Evolutionary conservation across 2,329 filamentous ascomycete genomes (phyloP), one percentile per base, ranked within the genome.

Genomic region (Penicillium palitans): DNA sequence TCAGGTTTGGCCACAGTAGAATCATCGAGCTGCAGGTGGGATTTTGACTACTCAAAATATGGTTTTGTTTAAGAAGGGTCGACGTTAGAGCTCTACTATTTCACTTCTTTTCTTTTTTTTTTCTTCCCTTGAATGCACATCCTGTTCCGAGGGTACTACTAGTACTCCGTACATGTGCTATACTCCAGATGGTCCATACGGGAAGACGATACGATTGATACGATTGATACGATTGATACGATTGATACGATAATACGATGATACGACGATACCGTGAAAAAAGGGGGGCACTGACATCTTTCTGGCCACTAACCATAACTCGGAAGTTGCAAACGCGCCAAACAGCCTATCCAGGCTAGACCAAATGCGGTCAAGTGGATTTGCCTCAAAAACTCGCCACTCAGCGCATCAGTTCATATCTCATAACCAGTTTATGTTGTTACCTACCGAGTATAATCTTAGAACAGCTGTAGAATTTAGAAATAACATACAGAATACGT

Each of bases 1-100:
- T 54, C 54, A 52, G 27, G 31, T 52, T 52, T 57, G 55, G 56
- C 56, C 56, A 58, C 56, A 46, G 56, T 55, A 45, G 55, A 57
- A 55, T 58, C 56, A 58, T 58, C 50, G 45, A 57, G 54, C 54
- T 47, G 55, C 53, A 56, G 53, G 39, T 50, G 19, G 53, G 12
- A 37, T 55, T 37, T 51, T 48, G 46, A 25, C 47, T 52, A 50
- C 25, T 55, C 29, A 19, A 55, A 55, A 35, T 21, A 21, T 42
- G 21, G 21, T 54, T 39, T 17, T 29, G 27, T 47, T 35, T 46
- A 31, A 33, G 25, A 37, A 19, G 46, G 25, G 33, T 24, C 10
- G 10, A 9, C 1, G 10, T 47, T 53, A 17, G 5, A 27, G 15
- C 29, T 35, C 19, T 19, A 10, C 12, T 41, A 29, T 25, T 35